A percentile compares a stretch with the other conserved stretches of the same genome.
phyloP scores from a whole-genome alignment of 2,329 filamentous ascomycete genomes.

The Penicillium sp. region DNA sequence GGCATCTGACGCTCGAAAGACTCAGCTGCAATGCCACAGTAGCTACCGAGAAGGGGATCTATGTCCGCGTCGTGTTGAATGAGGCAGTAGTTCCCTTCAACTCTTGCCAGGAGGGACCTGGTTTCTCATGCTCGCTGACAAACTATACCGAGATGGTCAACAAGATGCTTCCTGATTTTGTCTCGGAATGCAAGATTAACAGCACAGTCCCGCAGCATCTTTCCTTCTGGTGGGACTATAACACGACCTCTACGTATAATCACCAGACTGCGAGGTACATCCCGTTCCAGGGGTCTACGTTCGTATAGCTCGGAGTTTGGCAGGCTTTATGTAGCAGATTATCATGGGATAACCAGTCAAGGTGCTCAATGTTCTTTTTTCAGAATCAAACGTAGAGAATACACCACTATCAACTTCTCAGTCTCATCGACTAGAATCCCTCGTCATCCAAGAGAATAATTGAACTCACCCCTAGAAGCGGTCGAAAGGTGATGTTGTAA shows the following conservation, averaged over 20 bases:
- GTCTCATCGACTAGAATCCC: no score
- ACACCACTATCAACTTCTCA: no score
- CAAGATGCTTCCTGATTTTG: constrained; percentile 11
- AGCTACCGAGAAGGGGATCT: constrained; percentile 13
- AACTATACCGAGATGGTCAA: constrained; percentile 13
- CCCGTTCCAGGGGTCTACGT: neutral
- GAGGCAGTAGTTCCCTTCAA: constrained; percentile 24
- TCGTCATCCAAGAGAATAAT: no score
- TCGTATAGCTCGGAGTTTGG: neutral
- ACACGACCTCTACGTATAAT: constrained; percentile 7
- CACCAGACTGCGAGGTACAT: constrained; percentile 8
- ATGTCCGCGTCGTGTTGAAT: constrained; percentile 25
- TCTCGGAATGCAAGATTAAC: constrained; percentile 12
- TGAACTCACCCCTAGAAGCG: no score
- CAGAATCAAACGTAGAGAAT: neutral
- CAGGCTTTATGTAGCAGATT: neutral
- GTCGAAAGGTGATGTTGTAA: no score
- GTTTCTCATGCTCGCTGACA: constrained; percentile 20
- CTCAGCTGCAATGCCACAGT: constrained; percentile 22
- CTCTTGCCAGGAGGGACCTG: constrained; percentile 19
- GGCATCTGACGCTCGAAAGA: constrained; percentile 26
- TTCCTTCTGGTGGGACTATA: constrained; percentile 22
- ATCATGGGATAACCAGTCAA: neutral
- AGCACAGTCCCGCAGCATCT: constrained; percentile 17
- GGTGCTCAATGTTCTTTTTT: neutral